Evolutionary conservation across 805 yeast species (phyloP).

Genomic region (Starmerella asiatica): DNA sequence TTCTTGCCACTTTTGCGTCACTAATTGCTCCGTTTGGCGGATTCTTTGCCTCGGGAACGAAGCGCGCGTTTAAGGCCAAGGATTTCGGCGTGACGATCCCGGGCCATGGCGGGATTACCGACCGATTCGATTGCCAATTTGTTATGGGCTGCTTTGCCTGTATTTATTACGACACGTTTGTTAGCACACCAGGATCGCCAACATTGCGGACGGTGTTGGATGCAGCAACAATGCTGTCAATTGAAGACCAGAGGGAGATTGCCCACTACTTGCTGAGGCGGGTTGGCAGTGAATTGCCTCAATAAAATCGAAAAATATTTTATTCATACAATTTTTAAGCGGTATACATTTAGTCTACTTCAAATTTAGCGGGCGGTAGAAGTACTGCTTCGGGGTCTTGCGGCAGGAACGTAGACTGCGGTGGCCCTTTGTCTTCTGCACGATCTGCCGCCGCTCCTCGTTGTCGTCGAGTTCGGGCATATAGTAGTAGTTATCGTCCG

Average conservation of each 20-base stretch:
- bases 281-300: too few relatives aligned
- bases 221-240: slow-evolving; percentile 31
- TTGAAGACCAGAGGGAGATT: slow-evolving; percentile 10
- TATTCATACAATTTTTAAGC: too few relatives aligned
- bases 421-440: slow-evolving; percentile 64
- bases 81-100: slow-evolving; percentile 98
- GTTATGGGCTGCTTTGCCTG: slow-evolving; percentile 93
- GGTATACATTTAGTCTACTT: slow-evolving; percentile 4
- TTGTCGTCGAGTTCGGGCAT: slow-evolving; percentile 72
- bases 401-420: slow-evolving; percentile 79
- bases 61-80: slow-evolving; percentile 89
- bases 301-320: not conserved
- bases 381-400: slow-evolving; percentile 82
- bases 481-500: slow-evolving; percentile 90
- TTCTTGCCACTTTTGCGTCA: slow-evolving; percentile 87
- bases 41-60: slow-evolving; percentile 93
- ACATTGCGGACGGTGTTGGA: slow-evolving; percentile 60
- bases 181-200: slow-evolving; percentile 44
- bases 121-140: slow-evolving; percentile 94
- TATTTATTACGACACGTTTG: slow-evolving; percentile 82
- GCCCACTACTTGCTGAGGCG: too few relatives aligned
- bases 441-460: slow-evolving; percentile 50
- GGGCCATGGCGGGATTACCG: slow-evolving; percentile 97
- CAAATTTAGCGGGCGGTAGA: slow-evolving; percentile 35
- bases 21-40: slow-evolving; percentile 98